Percentiles rank a stretch among this genome's conserved stretches.
Conservation (phyloP, 495 filamentous ascomycete genomes). For the Beverwykella pulmonaria region DNA sequence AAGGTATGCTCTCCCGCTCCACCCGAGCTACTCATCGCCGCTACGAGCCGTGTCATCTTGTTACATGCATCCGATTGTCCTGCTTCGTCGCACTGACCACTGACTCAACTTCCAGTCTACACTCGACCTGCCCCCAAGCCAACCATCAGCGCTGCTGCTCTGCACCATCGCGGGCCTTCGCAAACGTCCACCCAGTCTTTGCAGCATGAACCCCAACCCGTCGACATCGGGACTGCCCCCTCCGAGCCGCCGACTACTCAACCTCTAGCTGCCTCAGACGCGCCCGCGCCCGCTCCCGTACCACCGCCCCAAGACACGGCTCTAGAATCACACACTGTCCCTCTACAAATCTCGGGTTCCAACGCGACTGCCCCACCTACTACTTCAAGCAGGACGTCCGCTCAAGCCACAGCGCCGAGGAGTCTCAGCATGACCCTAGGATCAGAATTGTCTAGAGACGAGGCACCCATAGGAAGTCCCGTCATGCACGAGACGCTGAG, state of each 20-base stretch:
- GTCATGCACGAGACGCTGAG: slow-evolving; percentile 96
- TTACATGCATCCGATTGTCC: not conserved
- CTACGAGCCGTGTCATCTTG: not conserved
- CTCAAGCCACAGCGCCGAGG: slow-evolving; percentile 44
- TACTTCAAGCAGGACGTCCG: slow-evolving; percentile 18
- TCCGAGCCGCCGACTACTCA: slow-evolving; percentile 1
- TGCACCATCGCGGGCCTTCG: slow-evolving; percentile 34
- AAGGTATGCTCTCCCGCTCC: slow-evolving; percentile 61
- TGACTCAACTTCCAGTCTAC: slow-evolving; percentile 43
- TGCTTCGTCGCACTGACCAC: not conserved
- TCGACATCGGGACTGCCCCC: slow-evolving; percentile 1
- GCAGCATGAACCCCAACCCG: slow-evolving; percentile 3
- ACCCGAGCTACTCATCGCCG: not conserved
- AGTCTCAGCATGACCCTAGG: slow-evolving; percentile 54
- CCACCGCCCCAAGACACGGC: not conserved
- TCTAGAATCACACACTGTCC: slow-evolving; percentile 16
- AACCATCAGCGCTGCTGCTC: slow-evolving; percentile 32
- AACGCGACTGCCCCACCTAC: slow-evolving; percentile 7
- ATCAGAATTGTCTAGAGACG: slow-evolving; percentile 42
- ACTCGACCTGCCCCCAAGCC: slow-evolving; percentile 46
- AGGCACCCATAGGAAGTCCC: slow-evolving; percentile 52
- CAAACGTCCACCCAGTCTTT: slow-evolving; percentile 6
- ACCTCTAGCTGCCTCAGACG: not conserved
- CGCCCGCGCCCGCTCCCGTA: slow-evolving; percentile 5
- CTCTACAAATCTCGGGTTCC: slow-evolving; percentile 27